phyloP scores from a whole-genome alignment of 352 stramenopile genomes.

The Pythium sp. region DNA sequence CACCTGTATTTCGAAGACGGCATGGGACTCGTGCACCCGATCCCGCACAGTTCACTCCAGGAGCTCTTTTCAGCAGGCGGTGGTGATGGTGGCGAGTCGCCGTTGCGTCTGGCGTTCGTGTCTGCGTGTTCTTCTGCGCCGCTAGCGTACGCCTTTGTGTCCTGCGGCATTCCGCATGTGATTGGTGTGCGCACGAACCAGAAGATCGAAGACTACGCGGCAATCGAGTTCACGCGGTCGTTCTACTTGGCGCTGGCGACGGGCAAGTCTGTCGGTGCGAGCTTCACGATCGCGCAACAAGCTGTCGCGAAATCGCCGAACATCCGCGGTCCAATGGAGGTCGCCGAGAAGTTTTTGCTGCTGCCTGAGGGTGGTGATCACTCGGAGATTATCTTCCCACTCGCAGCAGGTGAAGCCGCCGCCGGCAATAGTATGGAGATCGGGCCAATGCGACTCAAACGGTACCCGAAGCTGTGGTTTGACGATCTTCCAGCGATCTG shows the following conservation, averaged over 20 bases:
- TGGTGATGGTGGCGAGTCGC: slow-evolving; percentile 32
- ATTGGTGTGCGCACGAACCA: slow-evolving; percentile 85
- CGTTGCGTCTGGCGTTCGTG: slow-evolving; percentile 75
- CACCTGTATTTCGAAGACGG: slow-evolving; percentile 95
- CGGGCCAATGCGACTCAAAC: slow-evolving; percentile 45
- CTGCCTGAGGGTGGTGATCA: slow-evolving; percentile 74
- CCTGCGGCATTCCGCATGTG: slow-evolving; percentile 89
- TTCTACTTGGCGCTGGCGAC: slow-evolving; percentile 80
- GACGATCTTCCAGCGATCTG: slow-evolving; percentile 73
- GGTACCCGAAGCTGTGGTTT: slow-evolving; percentile 78
- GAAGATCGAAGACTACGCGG: slow-evolving; percentile 87
- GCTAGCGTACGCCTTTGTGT: slow-evolving; percentile 82
- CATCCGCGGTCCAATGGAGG: slow-evolving; percentile 63
- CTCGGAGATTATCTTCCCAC: slow-evolving; percentile 79
- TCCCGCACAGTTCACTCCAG: slow-evolving; percentile 64
- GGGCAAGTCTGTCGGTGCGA: slow-evolving; percentile 65
- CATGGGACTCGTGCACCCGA: slow-evolving; percentile 76
- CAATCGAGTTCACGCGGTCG: slow-evolving; percentile 81
- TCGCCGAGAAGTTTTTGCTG: slow-evolving; percentile 75
- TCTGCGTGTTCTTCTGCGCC: slow-evolving; percentile 76
- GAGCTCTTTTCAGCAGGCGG: slow-evolving; percentile 61
- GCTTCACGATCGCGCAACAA: slow-evolving; percentile 74
- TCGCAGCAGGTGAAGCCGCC: slow-evolving; percentile 42
- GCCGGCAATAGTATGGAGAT: slow-evolving; percentile 37
- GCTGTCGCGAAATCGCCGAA: slow-evolving; percentile 76